Percentiles rank a stretch among this genome's conserved stretches.
phyloP scores from a whole-genome alignment of 345 rosid species.

The Melaleuca quinquenervia region DNA sequence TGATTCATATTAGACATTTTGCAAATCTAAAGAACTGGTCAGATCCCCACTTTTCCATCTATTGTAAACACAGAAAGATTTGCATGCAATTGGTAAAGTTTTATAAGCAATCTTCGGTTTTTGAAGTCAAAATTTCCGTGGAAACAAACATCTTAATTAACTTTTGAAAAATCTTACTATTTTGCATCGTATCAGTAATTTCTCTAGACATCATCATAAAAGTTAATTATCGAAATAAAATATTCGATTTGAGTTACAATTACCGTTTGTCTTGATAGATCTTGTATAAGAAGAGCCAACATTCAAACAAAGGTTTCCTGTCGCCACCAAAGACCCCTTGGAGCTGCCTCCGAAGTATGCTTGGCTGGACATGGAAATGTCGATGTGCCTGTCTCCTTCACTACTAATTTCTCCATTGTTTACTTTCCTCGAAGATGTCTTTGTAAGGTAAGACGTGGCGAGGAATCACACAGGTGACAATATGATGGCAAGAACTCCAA shows the following conservation, averaged over 20 bases:
- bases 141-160: not conserved
- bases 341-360: fast-evolving
- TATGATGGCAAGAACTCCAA: not conserved
- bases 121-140: not conserved
- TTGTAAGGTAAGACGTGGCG: not conserved
- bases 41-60: not conserved
- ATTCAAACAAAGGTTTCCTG: not conserved
- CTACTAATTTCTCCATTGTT: not conserved
- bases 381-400: not conserved
- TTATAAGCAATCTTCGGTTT: not conserved
- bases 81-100: not conserved
- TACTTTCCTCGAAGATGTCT: not conserved
- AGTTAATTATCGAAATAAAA: too few species aligned
- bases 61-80: not conserved
- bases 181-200: not conserved
- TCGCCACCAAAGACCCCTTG: not conserved
- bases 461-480: not conserved
- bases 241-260: not conserved
- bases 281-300: not conserved
- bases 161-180: too few species aligned
- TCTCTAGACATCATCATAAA: too few species aligned
- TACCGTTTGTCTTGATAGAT: too few species aligned
- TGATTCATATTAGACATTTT: not conserved
- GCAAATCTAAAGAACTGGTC: not conserved
- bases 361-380: too few species aligned